Evolutionary conservation across 2,329 filamentous ascomycete genomes (phyloP).

Genomic region (Neoarthrinium moseri): DNA sequence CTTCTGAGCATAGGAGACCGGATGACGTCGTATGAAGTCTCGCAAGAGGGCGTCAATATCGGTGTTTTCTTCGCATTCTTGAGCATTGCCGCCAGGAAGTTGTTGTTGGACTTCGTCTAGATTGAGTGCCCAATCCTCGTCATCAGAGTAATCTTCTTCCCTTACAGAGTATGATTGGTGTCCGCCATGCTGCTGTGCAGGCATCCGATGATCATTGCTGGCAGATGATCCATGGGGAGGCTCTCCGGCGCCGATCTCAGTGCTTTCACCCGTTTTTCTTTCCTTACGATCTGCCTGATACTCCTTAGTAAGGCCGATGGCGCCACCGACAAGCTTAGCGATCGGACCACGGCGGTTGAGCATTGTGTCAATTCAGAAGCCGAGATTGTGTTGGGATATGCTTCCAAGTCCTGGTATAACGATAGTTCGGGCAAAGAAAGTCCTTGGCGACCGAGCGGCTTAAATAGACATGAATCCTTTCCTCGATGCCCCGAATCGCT

Average conservation of each 20-base stretch:
- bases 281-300: slow-evolving; percentile 3
- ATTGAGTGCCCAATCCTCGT: neutral
- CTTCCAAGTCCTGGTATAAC: too few species aligned
- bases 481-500: too few species aligned
- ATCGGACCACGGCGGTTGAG: slow-evolving; percentile 2
- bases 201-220: neutral
- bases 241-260: neutral
- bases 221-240: neutral
- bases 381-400: too few species aligned
- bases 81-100: too few species aligned
- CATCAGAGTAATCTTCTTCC: neutral
- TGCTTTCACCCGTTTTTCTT: neutral
- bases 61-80: neutral
- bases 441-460: too few species aligned
- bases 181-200: neutral
- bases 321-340: slow-evolving; percentile 2
- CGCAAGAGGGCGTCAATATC: slow-evolving; percentile 1
- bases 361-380: neutral
- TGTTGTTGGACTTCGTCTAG: slow-evolving; percentile 2
- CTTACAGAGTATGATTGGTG: too few species aligned
- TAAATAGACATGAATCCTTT: too few species aligned
- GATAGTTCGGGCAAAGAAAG: too few species aligned
- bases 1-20: neutral
- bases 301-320: neutral
- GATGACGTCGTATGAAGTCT: slow-evolving; percentile 2